These are phyloP conservation scores for Aphanomyces astaci DNA, from an alignment of 352 stramenopile species.

Conservation along the genomic window DNA sequence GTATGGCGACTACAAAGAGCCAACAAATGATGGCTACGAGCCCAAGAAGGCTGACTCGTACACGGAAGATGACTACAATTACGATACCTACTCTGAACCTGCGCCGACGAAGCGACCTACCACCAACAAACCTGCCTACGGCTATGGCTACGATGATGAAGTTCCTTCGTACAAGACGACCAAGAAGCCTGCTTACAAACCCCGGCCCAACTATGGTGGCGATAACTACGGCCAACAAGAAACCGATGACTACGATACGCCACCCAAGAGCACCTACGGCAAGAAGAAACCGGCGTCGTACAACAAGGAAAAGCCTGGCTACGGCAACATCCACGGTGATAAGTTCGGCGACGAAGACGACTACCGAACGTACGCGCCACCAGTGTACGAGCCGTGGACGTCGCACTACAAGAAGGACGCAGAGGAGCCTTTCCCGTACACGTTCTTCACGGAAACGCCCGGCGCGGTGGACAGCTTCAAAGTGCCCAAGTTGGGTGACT, in stretches of 20 bases:
- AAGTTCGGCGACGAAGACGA: neutral
- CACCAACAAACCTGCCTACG: neutral
- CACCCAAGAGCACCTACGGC: neutral
- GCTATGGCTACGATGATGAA: neutral
- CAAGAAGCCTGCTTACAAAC: neutral
- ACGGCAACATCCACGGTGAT: neutral
- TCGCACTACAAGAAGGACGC: slow-evolving; percentile 10
- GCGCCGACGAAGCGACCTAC: no score
- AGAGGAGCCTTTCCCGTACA: slow-evolving; percentile 15
- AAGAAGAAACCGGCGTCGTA: neutral
- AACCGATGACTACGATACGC: neutral
- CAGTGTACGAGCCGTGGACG: slow-evolving; percentile 9
- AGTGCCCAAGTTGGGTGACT: slow-evolving; percentile 18
- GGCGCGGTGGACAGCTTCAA: neutral
- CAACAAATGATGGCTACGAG: neutral
- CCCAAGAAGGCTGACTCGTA: neutral
- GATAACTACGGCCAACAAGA: slow-evolving; percentile 8
- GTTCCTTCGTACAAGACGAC: no score
- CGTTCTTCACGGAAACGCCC: neutral
- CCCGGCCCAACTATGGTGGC: neutral
- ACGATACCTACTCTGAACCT: neutral
- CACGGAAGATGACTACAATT: neutral
- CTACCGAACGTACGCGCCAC: slow-evolving; percentile 8
- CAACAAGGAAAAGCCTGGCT: neutral
- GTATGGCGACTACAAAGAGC: neutral